Evolutionary conservation across 2,329 filamentous ascomycete species (phyloP).

Genomic region (Pseudopyricularia javanii): DNA sequence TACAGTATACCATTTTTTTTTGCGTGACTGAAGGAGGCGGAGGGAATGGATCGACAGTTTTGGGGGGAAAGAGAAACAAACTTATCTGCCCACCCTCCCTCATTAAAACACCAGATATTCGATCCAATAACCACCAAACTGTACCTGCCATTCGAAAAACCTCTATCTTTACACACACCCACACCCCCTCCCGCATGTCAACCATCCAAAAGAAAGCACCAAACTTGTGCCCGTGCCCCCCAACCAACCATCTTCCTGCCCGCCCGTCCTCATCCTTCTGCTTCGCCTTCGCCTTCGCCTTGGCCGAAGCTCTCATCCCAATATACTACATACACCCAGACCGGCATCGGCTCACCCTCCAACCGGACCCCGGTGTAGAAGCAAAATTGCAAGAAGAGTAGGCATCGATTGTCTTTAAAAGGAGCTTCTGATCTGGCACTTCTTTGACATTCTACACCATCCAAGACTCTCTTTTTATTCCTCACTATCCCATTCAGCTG

Average conservation of each 20-base stretch:
- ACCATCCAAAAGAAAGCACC: too few relatives aligned
- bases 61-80: too few relatives aligned
- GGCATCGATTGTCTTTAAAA: not conserved
- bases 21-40: too few relatives aligned
- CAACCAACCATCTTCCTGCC: too few relatives aligned
- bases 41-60: too few relatives aligned
- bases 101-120: too few relatives aligned
- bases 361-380: not conserved
- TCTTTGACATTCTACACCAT: too few relatives aligned
- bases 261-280: not conserved
- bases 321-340: not conserved
- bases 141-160: too few relatives aligned
- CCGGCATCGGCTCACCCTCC: not conserved
- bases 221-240: not conserved
- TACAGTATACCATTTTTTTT: not conserved
- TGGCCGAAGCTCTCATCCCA: not conserved
- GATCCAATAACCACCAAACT: too few relatives aligned
- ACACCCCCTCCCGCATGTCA: too few relatives aligned
- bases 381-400: not conserved
- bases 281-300: not conserved
- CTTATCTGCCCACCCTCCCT: too few relatives aligned
- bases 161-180: too few relatives aligned
- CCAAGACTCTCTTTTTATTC: constrained; percentile 5
- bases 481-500: constrained; percentile 4
- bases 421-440: not conserved